Base-by-base conservation (phyloP, 1,139 yeast species). In the Hemisphaericaspora xylofermentans region DNA sequence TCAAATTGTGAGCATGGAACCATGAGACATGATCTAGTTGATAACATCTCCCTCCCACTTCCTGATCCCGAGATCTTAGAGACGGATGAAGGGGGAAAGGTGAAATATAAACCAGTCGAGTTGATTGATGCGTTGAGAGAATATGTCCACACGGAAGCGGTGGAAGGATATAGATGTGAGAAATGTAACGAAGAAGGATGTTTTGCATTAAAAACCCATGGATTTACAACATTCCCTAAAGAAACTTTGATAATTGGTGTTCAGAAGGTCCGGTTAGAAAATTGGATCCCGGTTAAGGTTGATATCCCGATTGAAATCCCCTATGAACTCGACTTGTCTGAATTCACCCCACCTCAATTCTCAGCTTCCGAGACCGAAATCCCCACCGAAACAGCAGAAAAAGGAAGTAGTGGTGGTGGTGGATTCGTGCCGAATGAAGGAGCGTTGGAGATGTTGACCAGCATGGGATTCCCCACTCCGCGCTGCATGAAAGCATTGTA, bases 221-320 rank as follows among this genome's bases (percentile, higher is more conserved):
- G 74, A 4, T 80, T 93, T 53, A 71, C 69, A 43, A 68, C 87
- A 0, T 84, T 68, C 52, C 98, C 98, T 0, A 69, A 80, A 17
- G 72, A 78, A n/a, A n/a, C n/a, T n/a, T 68, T 93, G 27, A 75
- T 86, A 3, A 68, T 88, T 1, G 84, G 84, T 51, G 87, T 88
- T 2, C 84, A 88, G 46, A 73, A 98, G 54, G 88, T 93, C 44
- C 80, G 84, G 46, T 66, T 93, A 40, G 84, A 84, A 40, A 88
- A 89, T 57, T 93, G 98, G 98, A 86, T 83, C 2, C 98, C 98
- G 0, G 71, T 80, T 0, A 93, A 93, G 60, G 72, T 87, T 1
- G 85, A 82, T 48, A 87, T 84, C 6, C 94, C 95, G 2, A 71
- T 88, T 10, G 63, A 67, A 1, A 68, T 84, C 1, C 84, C 89